Evolutionary conservation across 352 stramenopile genomes (phyloP).

Genomic region (Phytophthora sansomeana): DNA sequence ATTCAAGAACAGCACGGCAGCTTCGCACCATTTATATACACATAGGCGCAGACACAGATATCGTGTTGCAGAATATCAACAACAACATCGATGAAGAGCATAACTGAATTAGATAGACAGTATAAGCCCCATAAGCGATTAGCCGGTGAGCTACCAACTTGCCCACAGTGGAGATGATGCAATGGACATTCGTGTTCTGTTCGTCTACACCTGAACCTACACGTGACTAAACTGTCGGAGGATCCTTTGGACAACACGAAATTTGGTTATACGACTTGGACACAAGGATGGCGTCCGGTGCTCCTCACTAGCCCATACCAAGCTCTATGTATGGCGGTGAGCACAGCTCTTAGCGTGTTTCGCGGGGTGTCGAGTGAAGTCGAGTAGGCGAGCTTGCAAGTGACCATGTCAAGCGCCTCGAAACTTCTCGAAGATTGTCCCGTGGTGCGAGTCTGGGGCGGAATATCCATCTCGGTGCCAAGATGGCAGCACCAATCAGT

Average conservation of each 20-base stretch:
- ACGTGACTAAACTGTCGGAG: not conserved
- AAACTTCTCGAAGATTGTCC: constrained; percentile 17
- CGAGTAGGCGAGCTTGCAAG: constrained; percentile 35
- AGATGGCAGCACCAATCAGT: constrained; percentile 5
- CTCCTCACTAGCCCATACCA: constrained; percentile 4
- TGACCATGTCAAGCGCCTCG: constrained; percentile 17
- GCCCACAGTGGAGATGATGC: no score
- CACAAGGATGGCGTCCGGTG: constrained; percentile 10
- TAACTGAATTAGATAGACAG: constrained; percentile 6
- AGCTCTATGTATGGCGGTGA: constrained; percentile 37
- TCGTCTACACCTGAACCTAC: constrained; percentile 3
- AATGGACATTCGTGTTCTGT: no score
- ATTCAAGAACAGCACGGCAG: constrained; percentile 92
- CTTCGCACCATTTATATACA: no score
- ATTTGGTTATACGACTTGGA: not conserved
- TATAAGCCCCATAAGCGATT: constrained; percentile 14
- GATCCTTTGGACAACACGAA: no score
- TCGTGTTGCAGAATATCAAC: constrained; percentile 1
- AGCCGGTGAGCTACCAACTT: not conserved
- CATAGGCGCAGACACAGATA: no score
- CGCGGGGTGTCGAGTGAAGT: constrained; percentile 41
- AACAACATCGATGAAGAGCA: constrained; percentile 18
- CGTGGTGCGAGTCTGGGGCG: constrained; percentile 19
- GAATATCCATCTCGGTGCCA: constrained; percentile 13
- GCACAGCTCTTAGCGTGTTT: constrained; percentile 48